Base-by-base conservation (phyloP, 495 filamentous ascomycete genomes). In the Aspergillus sclerotioniger region DNA sequence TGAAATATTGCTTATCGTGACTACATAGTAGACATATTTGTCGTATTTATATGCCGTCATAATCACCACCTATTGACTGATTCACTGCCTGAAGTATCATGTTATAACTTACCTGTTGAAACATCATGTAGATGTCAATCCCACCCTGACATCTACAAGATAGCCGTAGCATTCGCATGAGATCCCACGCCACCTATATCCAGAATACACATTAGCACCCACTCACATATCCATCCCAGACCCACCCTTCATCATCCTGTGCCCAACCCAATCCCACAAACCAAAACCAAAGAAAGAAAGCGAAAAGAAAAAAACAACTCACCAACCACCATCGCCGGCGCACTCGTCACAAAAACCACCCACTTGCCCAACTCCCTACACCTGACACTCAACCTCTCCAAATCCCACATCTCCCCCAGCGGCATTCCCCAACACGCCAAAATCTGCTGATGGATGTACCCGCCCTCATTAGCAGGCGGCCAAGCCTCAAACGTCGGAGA, bases 321-420 rank as follows among this genome's bases (percentile, higher is more conserved):
- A 63, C 82, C 80, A 39, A 77, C 72, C 56, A 84, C 76, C 75
- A 85, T 82, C 46, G 80, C 69, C 20, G 84, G 84, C 29, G 73
- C 77, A 67, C 82, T 86, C 1, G 84, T 87, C 51, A 91, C 69
- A 61, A 91, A 81, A 65, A 91, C 90, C 29, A 76, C 82, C 81
- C 87, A 90, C 63, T 79, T 78, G 15, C 80, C 80, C 50, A 72
- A 51, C 67, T 78, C 71, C 46, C 75, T 58, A 68, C 83, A 84
- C 39, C 65, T 73, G 60, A 57, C 49, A 12, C 77, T 73, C 51
- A 86, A 52, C 13, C 54, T 66, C 61, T 86, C 83, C 56, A 85
- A 67, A 76, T 85, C 81, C 61, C 81, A 75, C 79, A 86, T 84
- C 70, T 86, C 83, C 8, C 83, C 83, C 51, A 86, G 60, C 15